Conservation (phyloP, 495 filamentous ascomycete species). For the Patellaria atrata region DNA sequence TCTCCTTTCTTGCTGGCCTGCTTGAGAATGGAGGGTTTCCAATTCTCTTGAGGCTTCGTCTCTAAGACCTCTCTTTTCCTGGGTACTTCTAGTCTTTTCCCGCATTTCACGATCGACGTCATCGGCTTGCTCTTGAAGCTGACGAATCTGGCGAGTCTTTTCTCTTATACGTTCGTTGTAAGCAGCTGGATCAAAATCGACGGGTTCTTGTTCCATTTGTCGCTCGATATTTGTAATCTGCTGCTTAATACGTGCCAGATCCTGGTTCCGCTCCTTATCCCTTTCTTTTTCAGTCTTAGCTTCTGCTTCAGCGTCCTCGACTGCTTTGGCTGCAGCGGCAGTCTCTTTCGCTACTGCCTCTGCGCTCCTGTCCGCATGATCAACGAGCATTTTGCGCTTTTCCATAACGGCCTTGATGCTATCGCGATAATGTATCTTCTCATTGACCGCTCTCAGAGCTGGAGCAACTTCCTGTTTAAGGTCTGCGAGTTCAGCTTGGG, state of each 20-base stretch:
- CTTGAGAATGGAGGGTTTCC: constrained; percentile 52
- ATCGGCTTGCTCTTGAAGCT: constrained; percentile 22
- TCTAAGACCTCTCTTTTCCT: constrained; percentile 20
- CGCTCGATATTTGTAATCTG: constrained; percentile 33
- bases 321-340: constrained; percentile 36
- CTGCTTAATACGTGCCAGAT: constrained; percentile 31
- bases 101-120: constrained; percentile 5
- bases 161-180: constrained; percentile 36
- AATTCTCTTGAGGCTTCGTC: constrained; percentile 36
- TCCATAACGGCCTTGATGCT: constrained; percentile 35
- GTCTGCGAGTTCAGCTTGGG: constrained; percentile 36
- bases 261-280: constrained; percentile 36
- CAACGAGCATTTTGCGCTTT: constrained; percentile 36
- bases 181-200: constrained; percentile 37
- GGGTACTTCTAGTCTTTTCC: constrained; percentile 1
- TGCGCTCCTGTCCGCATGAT: constrained; percentile 38
- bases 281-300: constrained; percentile 43
- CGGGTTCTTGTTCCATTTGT: constrained; percentile 34
- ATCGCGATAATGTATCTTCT: constrained; percentile 24
- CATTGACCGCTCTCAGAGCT: constrained; percentile 30
- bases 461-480: constrained; percentile 47
- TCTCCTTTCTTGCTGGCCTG: constrained; percentile 57
- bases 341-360: constrained; percentile 34
- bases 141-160: constrained; percentile 34
- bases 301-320: constrained; percentile 40